A percentile compares a stretch with the other conserved stretches of the same genome.
Evolutionary conservation across 2,329 filamentous ascomycete species (phyloP).

Genomic region (Penicillium sp.): DNA sequence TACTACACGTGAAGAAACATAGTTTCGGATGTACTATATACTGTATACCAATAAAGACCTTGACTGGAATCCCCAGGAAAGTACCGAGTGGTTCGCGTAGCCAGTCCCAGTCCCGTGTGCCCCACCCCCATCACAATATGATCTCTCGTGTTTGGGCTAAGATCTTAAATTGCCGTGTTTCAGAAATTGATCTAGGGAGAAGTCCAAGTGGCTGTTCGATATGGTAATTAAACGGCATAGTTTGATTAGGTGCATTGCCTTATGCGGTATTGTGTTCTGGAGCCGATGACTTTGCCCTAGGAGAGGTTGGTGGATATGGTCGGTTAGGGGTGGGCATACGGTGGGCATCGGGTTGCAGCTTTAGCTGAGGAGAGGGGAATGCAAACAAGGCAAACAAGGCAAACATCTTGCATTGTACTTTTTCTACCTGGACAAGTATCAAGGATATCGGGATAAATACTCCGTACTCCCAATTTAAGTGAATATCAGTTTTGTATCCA

Average conservation of each 20-base stretch:
- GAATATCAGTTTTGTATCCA: too few relatives aligned
- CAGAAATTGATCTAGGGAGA: neutral
- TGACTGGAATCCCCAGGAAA: neutral
- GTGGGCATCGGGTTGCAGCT: too few relatives aligned
- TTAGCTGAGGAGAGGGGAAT: neutral
- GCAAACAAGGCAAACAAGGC: neutral
- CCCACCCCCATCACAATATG: neutral
- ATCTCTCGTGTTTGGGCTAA: neutral
- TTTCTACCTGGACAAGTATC: too few relatives aligned
- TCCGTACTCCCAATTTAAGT: too few relatives aligned
- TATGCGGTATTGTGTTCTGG: neutral
- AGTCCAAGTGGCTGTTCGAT: neutral
- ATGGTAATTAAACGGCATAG: constrained; percentile 1
- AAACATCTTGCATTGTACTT: neutral
- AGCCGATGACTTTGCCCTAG: neutral
- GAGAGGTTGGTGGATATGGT: neutral
- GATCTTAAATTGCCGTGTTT: constrained; percentile 1
- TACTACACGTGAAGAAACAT: neutral
- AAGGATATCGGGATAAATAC: too few relatives aligned
- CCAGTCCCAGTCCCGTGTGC: neutral
- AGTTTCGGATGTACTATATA: neutral
- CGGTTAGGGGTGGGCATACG: too few relatives aligned
- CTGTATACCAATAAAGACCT: neutral
- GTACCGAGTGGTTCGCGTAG: neutral
- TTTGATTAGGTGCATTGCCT: neutral